Conservation (phyloP, 306 rosid genomes). For the Ceratonia siliqua region DNA sequence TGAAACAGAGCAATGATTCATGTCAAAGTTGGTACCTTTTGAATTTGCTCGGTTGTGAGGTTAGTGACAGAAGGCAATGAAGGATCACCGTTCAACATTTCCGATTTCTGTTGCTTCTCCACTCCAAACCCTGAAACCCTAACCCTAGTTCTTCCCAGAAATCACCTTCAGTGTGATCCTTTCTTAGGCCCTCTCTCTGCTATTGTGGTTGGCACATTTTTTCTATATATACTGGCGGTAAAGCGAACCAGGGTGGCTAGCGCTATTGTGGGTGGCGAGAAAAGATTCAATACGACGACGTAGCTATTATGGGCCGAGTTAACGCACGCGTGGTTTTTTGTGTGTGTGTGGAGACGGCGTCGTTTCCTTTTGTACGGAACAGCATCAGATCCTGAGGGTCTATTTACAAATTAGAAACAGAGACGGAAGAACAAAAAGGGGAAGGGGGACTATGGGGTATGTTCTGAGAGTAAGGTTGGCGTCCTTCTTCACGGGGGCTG, state of each 20-base stretch:
- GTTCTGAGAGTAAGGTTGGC: constrained; percentile 80
- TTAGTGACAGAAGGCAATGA: constrained; percentile 25
- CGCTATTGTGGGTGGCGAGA: neutral
- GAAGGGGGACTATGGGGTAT: constrained; percentile 65
- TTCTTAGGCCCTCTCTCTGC: neutral
- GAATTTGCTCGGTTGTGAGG: constrained; percentile 55
- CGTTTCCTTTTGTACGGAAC: neutral
- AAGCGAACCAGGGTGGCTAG: neutral
- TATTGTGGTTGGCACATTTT: neutral
- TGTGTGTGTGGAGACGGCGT: neutral
- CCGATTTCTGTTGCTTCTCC: constrained; percentile 23
- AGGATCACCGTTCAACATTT: constrained; percentile 49
- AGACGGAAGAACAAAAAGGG: neutral
- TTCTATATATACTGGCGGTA: neutral
- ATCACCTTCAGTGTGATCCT: constrained; percentile 20
- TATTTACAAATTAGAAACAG: neutral
- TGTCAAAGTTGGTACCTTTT: constrained; percentile 43
- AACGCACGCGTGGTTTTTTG: neutral
- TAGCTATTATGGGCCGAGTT: neutral
- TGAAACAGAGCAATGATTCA: constrained; percentile 16
- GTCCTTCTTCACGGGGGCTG: constrained; percentile 79
- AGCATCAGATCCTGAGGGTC: neutral
- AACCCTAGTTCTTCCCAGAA: constrained; percentile 29
- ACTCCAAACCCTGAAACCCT: constrained; percentile 34
- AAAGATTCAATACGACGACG: neutral